Conservation (phyloP, 768 basidiomycete genomes). For the Pulveroboletus ravenelii region DNA sequence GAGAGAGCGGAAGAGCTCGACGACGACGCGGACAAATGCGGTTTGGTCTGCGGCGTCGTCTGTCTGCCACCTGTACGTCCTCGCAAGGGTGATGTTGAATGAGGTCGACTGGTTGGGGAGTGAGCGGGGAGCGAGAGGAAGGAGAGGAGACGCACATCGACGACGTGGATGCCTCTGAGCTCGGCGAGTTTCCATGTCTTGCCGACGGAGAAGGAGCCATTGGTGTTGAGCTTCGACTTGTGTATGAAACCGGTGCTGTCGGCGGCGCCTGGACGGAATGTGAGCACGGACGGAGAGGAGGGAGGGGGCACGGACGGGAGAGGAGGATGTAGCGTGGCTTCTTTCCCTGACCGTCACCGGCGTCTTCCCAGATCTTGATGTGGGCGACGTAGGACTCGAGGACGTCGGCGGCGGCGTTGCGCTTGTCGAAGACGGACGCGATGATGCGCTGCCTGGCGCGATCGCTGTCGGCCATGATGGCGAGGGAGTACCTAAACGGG, state of each 20-base stretch:
- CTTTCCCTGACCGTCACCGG: constrained; percentile 60
- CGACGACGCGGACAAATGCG: constrained; percentile 61
- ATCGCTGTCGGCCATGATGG: constrained; percentile 37
- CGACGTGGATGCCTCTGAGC: constrained; percentile 72
- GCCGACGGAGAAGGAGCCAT: constrained; percentile 92
- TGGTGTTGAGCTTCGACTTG: constrained; percentile 95
- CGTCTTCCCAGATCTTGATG: constrained; percentile 92
- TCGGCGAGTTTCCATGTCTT: constrained; percentile 92
- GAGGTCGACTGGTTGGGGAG: constrained; percentile 43
- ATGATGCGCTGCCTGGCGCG: constrained; percentile 70
- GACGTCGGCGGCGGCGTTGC: constrained; percentile 55
- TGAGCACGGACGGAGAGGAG: background rate
- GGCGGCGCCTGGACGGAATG: constrained; percentile 43
- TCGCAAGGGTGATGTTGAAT: constrained; percentile 82
- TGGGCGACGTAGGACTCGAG: constrained; percentile 85
- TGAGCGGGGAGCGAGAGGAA: constrained; percentile 11
- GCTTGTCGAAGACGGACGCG: constrained; percentile 74
- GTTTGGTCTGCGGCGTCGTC: constrained; percentile 70
- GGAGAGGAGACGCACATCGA: constrained; percentile 49
- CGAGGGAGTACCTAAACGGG: constrained; percentile 8
- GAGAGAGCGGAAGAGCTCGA: constrained; percentile 56
- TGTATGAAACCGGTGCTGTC: constrained; percentile 74
- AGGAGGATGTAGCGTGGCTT: constrained; percentile 91
- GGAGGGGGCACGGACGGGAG: constrained; percentile 61
- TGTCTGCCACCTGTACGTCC: constrained; percentile 88